Evolutionary conservation across 805 yeast species (phyloP), one percentile per base, ranked within the genome.

Genomic region (Metahyphopichia silvanorum): DNA sequence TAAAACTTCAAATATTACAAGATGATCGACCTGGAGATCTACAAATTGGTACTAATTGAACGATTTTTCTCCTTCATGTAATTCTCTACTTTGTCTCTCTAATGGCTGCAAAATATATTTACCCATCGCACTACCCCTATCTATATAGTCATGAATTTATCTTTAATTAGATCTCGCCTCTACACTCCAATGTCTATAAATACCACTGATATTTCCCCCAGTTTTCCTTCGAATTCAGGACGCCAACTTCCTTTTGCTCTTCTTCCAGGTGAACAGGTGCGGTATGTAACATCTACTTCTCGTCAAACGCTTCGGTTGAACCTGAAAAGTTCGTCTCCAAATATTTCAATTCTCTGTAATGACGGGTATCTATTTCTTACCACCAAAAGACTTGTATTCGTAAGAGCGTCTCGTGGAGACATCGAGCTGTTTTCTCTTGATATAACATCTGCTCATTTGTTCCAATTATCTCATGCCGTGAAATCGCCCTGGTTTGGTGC

Each of bases 401-500:
- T 72, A 3, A 55, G 68, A 0, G 60, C 49, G 3, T 46, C 55
- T 4, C 66, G 57, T 29, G 74, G 74, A 2, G 74, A 69, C 38
- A 49, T 68, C 8, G 57, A 63, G 12, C 54, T 66, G 5, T 73
- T 74, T 42, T 52, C 59, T 35, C 39, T 74, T 5, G 60, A 63
- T 4, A 43, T 63, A 25, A 36, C 40, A 4, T 32, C 41, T 17
- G 51, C 58, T 1, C 50, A 57, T 3, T 39, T 34, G 3, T 37
- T 64, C 14, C 65, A 56, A 25, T 60, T 68, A 27, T 48, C 66
- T 0, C 68, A 67, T 42, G 55, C 59, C 33, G 43, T 73, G 29
- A 61, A 65, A 34, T 57, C 71, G 16, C 77, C 78, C 1, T 73
- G 77, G 77, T 67, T 74, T 43, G 80, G 80, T 0, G 61, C 76